Conservation (phyloP, 139 green algal genomes). For the Chlamydomonas asymmetrica region DNA sequence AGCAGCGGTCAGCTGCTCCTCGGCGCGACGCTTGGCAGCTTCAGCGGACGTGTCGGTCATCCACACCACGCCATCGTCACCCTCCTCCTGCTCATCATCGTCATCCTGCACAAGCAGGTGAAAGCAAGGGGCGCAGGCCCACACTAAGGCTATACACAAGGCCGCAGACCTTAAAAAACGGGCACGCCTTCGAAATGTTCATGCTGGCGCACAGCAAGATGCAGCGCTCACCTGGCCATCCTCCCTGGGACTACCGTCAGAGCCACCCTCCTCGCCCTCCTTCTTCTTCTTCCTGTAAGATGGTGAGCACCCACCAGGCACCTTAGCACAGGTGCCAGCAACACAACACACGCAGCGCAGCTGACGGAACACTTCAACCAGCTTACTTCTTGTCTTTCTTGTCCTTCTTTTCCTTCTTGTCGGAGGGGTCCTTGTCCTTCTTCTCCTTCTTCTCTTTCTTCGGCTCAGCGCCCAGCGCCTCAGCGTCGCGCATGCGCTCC, state of each 20-base stretch:
- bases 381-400: constrained; percentile 44
- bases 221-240: neutral
- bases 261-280: constrained; percentile 17
- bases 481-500: constrained; percentile 75
- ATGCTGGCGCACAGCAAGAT: too few relatives aligned
- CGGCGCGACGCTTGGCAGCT: constrained; percentile 61
- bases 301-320: neutral
- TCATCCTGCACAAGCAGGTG: constrained; percentile 34
- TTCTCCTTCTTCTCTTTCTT: constrained; percentile 68
- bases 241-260: neutral
- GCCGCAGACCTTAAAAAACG: too few relatives aligned
- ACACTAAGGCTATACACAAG: too few relatives aligned
- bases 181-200: too few relatives aligned
- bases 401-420: constrained; percentile 55
- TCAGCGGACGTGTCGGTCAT: constrained; percentile 90
- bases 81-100: constrained; percentile 41
- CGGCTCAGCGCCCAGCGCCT: constrained; percentile 59
- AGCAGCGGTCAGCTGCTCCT: constrained; percentile 88
- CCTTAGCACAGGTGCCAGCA: neutral
- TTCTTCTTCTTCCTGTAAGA: constrained; percentile 44
- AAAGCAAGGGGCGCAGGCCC: too few relatives aligned
- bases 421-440: constrained; percentile 61
- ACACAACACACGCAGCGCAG: neutral
- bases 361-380: neutral
- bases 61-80: constrained; percentile 81